Evolutionary conservation across 768 basidiomycete genomes (phyloP).

Genomic region (Nidularia pulvinata): DNA sequence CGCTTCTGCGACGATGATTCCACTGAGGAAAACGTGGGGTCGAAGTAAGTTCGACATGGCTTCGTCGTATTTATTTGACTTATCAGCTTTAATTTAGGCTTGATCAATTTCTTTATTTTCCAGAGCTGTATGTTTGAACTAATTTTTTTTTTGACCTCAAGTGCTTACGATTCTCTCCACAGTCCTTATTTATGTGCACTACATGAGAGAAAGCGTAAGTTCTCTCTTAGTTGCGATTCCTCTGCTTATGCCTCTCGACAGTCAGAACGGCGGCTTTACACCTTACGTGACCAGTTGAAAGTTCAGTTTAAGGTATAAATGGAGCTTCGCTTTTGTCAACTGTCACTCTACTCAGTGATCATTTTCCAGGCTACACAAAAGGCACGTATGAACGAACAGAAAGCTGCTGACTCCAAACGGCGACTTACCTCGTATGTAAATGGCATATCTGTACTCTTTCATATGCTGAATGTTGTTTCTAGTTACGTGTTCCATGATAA

Average conservation of each 20-base stretch:
- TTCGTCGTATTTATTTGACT: neutral
- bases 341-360: too few species aligned
- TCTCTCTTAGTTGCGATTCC: constrained; percentile 4
- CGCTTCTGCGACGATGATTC: constrained; percentile 36
- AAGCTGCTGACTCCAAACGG: constrained; percentile 80
- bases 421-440: constrained; percentile 74
- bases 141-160: neutral
- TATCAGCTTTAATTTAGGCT: constrained; percentile 29
- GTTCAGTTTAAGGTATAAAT: constrained; percentile 56
- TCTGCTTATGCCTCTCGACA: constrained; percentile 30
- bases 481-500: constrained; percentile 82
- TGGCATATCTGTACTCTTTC: constrained; percentile 2
- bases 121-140: constrained; percentile 50
- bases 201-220: constrained; percentile 59
- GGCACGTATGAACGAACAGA: constrained; percentile 77
- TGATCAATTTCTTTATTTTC: constrained; percentile 77
- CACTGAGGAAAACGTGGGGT: constrained; percentile 25
- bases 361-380: constrained; percentile 56
- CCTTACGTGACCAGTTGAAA: constrained; percentile 75
- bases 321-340: too few species aligned
- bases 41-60: constrained; percentile 24
- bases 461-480: neutral
- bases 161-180: constrained; percentile 20
- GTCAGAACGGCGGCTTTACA: constrained; percentile 69
- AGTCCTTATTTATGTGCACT: constrained; percentile 79